Conservation (phyloP, 805 yeast genomes). For the Ascoidea asiatica region DNA sequence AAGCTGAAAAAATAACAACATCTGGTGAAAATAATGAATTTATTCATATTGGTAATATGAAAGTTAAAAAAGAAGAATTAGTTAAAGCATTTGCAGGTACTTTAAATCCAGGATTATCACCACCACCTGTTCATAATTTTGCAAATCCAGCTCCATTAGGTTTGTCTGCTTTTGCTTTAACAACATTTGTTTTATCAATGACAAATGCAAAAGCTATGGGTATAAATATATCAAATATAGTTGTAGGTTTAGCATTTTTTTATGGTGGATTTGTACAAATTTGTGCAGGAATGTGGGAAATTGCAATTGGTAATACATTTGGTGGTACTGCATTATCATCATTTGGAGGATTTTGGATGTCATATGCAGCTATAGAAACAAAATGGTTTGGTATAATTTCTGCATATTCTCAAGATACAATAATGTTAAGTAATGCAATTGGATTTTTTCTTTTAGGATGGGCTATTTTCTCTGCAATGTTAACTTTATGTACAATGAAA, state of each 20-base stretch:
- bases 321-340: conserved; percentile 52
- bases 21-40: conserved; percentile 23
- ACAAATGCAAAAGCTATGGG: conserved; percentile 42
- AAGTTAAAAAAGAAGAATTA: conserved; percentile 48
- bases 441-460: conserved; percentile 52
- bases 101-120: conserved; percentile 52
- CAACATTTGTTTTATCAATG: conserved; percentile 48
- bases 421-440: conserved; percentile 31
- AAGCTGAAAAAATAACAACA: background rate
- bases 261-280: conserved; percentile 53
- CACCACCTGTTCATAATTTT: conserved; percentile 43
- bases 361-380: conserved; percentile 45
- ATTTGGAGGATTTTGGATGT: conserved; percentile 61
- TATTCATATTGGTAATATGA: conserved; percentile 59
- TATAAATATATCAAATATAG: conserved; percentile 34
- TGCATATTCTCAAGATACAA: conserved; percentile 31
- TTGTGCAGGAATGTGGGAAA: conserved; percentile 55
- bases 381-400: conserved; percentile 44
- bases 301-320: conserved; percentile 49
- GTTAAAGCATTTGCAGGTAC: conserved; percentile 73
- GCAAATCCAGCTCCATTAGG: conserved; percentile 62
- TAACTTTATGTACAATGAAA: conserved; percentile 41
- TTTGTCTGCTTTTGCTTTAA: conserved; percentile 44
- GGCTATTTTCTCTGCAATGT: conserved; percentile 47
- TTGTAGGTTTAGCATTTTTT: conserved; percentile 43